A percentile compares a stretch with the other conserved stretches of the same genome.
phyloP scores from a whole-genome alignment of 352 stramenopile species.

The Globisporangium takayamanum region DNA sequence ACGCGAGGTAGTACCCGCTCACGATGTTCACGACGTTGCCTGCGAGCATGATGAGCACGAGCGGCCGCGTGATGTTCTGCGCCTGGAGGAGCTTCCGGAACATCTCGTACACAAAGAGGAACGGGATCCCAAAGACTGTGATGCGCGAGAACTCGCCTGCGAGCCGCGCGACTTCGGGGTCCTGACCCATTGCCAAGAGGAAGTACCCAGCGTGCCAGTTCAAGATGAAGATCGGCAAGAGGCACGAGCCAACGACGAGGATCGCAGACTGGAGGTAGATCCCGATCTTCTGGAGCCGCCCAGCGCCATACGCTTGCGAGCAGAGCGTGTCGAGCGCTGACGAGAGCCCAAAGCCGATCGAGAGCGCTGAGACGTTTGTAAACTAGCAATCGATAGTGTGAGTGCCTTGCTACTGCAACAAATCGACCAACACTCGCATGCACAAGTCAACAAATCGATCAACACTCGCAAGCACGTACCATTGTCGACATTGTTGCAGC shows the following conservation, averaged over 20 bases:
- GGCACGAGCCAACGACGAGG: slow-evolving; percentile 34
- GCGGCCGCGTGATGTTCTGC: slow-evolving; percentile 57
- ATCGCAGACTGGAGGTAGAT: slow-evolving; percentile 57
- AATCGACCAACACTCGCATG: neutral
- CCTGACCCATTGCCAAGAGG: slow-evolving; percentile 38
- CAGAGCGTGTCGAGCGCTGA: slow-evolving; percentile 75
- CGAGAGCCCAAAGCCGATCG: slow-evolving; percentile 54
- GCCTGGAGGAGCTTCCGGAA: slow-evolving; percentile 64
- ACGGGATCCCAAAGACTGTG: slow-evolving; percentile 46
- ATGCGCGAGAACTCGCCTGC: slow-evolving; percentile 45
- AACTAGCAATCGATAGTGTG: slow-evolving; percentile 21
- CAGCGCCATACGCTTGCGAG: slow-evolving; percentile 54
- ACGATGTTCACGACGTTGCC: slow-evolving; percentile 57
- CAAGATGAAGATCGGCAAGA: slow-evolving; percentile 34
- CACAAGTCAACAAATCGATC: neutral
- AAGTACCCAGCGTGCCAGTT: slow-evolving; percentile 49
- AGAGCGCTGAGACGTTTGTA: slow-evolving; percentile 56
- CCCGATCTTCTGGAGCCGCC: slow-evolving; percentile 43
- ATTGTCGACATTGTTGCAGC: slow-evolving; percentile 62
- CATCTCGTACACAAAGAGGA: slow-evolving; percentile 57
- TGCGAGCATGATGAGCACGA: slow-evolving; percentile 44
- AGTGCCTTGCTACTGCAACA: too few relatives aligned
- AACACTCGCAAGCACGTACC: slow-evolving; percentile 23
- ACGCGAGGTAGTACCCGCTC: slow-evolving; percentile 60
- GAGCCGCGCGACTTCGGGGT: slow-evolving; percentile 31